Evolutionary conservation across 352 stramenopile species (phyloP).

Genomic region (Achlya hypogyna): DNA sequence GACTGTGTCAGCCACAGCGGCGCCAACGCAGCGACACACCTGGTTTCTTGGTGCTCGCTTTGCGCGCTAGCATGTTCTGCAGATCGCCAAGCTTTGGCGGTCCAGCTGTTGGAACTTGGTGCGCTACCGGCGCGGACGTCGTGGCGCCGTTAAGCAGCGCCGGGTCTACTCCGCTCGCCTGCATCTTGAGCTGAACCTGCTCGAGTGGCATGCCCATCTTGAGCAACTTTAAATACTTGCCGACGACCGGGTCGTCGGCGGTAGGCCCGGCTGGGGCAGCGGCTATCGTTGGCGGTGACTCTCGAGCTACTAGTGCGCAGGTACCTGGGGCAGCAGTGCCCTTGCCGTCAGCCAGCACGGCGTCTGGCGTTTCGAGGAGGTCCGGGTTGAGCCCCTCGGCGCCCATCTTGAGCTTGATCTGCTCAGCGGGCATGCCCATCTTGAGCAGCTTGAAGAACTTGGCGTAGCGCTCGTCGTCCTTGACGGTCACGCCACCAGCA

Average conservation of each 20-base stretch:
- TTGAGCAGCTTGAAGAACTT: slow-evolving; percentile 97
- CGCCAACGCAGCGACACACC: background rate
- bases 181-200: slow-evolving; percentile 92
- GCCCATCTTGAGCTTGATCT: slow-evolving; percentile 93
- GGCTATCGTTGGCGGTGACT: no score
- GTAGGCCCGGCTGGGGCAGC: slow-evolving; percentile 22
- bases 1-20: background rate
- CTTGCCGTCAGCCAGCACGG: slow-evolving; percentile 54
- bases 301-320: slow-evolving; percentile 40
- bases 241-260: slow-evolving; percentile 88
- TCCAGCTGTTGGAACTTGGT: background rate
- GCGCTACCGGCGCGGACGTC: background rate
- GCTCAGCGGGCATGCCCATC: slow-evolving; percentile 90
- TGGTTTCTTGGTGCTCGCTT: background rate
- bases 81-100: background rate
- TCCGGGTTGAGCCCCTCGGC: slow-evolving; percentile 85
- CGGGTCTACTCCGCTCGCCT: slow-evolving; percentile 54
- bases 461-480: slow-evolving; percentile 72
- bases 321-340: slow-evolving; percentile 8
- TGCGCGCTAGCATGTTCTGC: background rate
- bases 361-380: slow-evolving; percentile 84
- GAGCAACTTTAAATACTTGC: slow-evolving; percentile 95
- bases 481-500: slow-evolving; percentile 32
- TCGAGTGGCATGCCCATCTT: slow-evolving; percentile 84
- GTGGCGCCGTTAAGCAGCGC: slow-evolving; percentile 50